Conservation (phyloP, 163 green algal genomes). For the Scenedesmus sp. region DNA sequence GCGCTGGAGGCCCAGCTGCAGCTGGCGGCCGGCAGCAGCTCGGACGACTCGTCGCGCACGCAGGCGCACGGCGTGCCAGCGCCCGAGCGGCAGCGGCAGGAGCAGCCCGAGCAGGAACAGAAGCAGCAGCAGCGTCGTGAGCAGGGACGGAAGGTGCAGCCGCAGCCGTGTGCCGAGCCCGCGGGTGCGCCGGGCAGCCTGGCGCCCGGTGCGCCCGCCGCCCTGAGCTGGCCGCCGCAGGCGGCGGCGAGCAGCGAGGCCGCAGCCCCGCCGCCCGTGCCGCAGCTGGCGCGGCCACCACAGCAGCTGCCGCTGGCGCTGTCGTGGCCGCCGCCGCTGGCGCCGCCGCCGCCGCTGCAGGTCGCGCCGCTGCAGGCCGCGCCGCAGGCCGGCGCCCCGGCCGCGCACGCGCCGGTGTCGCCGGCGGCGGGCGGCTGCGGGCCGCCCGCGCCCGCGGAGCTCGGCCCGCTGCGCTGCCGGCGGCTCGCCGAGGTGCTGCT, state of each 20-base stretch:
- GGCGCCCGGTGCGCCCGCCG: too few species aligned
- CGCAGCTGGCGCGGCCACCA: neutral
- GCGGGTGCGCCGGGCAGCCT: neutral
- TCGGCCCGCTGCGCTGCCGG: slow-evolving; percentile 13
- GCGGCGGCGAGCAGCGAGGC: neutral
- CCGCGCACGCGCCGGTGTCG: neutral
- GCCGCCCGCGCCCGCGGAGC: neutral
- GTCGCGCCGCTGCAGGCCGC: too few species aligned
- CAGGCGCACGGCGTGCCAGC: neutral
- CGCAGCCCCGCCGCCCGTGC: neutral
- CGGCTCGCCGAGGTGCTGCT: neutral
- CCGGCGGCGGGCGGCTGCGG: too few species aligned
- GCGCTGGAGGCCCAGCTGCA: neutral
- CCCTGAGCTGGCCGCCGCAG: neutral
- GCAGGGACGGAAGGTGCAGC: neutral
- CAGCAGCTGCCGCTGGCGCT: neutral
- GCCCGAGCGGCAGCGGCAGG: neutral
- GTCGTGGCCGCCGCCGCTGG: neutral
- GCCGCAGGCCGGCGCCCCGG: neutral
- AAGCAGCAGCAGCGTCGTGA: slow-evolving; percentile 3
- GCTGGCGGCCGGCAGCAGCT: neutral
- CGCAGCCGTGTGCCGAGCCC: neutral
- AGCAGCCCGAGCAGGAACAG: neutral
- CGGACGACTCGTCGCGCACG: neutral
- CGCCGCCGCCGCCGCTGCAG: neutral